These are phyloP conservation scores for Linum trigynum DNA, from an alignment of 345 rosid species.

Conservation along the genomic window DNA sequence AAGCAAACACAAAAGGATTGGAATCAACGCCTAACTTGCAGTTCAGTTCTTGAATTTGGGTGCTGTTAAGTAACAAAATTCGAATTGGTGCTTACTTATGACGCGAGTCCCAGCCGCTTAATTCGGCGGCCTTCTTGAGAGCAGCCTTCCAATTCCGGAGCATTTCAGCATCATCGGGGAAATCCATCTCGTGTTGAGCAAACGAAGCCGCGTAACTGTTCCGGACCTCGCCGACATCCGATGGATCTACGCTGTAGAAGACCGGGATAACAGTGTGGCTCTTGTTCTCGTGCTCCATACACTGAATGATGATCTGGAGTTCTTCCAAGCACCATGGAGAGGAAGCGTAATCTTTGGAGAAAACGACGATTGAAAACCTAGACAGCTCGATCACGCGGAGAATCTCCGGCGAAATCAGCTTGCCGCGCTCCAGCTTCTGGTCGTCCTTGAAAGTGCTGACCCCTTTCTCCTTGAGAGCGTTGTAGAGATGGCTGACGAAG, in stretches of 20 bases:
- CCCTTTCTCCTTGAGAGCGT: not conserved
- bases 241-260: not conserved
- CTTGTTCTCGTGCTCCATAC: not conserved
- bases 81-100: not conserved
- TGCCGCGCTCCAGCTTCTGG: not conserved
- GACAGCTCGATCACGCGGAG: not conserved
- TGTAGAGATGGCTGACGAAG: not conserved
- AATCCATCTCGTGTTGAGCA: not conserved
- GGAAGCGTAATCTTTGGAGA: slow-evolving; percentile 1
- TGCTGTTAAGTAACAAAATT: not conserved
- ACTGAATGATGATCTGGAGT: not conserved
- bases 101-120: not conserved
- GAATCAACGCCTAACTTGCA: not conserved
- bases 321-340: slow-evolving; percentile 3
- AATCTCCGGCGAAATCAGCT: not conserved
- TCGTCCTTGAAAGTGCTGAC: slow-evolving; percentile 3
- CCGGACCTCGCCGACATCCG: not conserved
- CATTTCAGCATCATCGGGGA: not conserved
- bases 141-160: not conserved
- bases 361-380: not conserved
- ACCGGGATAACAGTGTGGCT: not conserved
- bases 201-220: not conserved
- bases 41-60: not conserved
- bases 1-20: not conserved
- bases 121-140: not conserved